A percentile compares a stretch with the other conserved stretches of the same genome.
These are phyloP conservation scores for Neofusicoccum cordaticola DNA, from an alignment of 2,329 filamentous ascomycete genomes.

Conservation along the genomic window DNA sequence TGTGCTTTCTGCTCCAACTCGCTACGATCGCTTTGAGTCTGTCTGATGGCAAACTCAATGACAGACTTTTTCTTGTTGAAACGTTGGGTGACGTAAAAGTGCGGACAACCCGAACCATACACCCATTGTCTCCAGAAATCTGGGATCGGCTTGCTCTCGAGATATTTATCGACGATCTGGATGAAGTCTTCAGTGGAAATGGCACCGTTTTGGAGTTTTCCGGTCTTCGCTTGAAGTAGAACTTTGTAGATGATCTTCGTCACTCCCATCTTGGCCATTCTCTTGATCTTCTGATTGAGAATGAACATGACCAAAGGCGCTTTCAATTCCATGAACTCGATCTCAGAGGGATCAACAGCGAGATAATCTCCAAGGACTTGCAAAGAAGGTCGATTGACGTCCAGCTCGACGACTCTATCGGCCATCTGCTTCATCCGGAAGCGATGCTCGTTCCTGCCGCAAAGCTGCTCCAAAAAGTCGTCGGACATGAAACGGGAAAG, in stretches of 20 bases:
- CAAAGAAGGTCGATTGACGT: constrained; percentile 78
- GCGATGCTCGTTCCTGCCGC: constrained; percentile 91
- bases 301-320: constrained; percentile 90
- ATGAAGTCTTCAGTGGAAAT: constrained; percentile 76
- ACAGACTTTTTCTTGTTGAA: constrained; percentile 98
- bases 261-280: constrained; percentile 84
- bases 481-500: constrained; percentile 95
- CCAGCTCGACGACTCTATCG: constrained; percentile 76
- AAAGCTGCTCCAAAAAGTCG: constrained; percentile 83
- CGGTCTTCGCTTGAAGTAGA: constrained; percentile 80
- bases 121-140: constrained; percentile 92
- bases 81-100: constrained; percentile 78
- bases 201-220: constrained; percentile 67
- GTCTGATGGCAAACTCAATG: constrained; percentile 85
- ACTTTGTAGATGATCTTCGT: constrained; percentile 82
- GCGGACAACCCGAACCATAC: constrained; percentile 80
- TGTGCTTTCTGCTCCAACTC: constrained; percentile 30
- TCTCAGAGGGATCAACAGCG: constrained; percentile 77
- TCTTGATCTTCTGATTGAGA: constrained; percentile 65
- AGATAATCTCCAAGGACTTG: constrained; percentile 75
- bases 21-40: constrained; percentile 54
- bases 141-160: constrained; percentile 57
- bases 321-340: constrained; percentile 88
- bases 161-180: constrained; percentile 78
- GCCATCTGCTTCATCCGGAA: constrained; percentile 84